A percentile compares a stretch with the other conserved stretches of the same genome.
Conservation (phyloP, 129 eudicot genomes). For the Erigeron canadensis region DNA sequence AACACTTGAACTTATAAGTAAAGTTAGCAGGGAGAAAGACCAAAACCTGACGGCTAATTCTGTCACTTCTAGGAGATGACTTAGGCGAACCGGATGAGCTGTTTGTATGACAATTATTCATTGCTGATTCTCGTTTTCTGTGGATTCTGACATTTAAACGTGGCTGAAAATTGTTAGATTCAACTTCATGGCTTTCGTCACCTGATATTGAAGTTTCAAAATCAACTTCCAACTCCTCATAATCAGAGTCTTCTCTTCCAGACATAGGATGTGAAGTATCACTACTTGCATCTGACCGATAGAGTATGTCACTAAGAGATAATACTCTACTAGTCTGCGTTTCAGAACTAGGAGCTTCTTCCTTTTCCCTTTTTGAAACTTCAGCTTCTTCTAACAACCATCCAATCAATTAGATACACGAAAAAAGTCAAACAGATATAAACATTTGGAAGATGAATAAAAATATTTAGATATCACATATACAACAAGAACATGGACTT, state of each 20-base stretch:
- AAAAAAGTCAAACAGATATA: neutral
- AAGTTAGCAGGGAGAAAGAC: neutral
- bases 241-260: conserved; percentile 87
- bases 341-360: conserved; percentile 46
- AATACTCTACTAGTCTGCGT: conserved; percentile 47
- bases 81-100: conserved; percentile 52
- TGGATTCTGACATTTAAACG: conserved; percentile 63
- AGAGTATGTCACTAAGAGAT: conserved; percentile 75
- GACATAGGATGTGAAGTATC: conserved; percentile 68
- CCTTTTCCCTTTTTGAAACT: conserved; percentile 42
- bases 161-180: conserved; percentile 50
- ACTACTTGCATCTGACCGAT: conserved; percentile 67
- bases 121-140: conserved; percentile 46
- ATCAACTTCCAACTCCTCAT: conserved; percentile 78
- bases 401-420: conserved; percentile 13
- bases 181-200: conserved; percentile 71
- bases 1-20: neutral
- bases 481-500: no score
- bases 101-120: conserved; percentile 42
- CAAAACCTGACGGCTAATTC: conserved; percentile 58
- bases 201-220: conserved; percentile 74
- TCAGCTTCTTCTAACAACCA: conserved; percentile 52
- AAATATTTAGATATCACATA: no score
- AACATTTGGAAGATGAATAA: neutral
- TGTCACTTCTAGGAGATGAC: conserved; percentile 48